Percentiles rank a stretch among this genome's conserved stretches.
These are phyloP conservation scores for Fusarium sp. DNA, from an alignment of 2,329 filamentous ascomycete genomes.

Conservation along the genomic window DNA sequence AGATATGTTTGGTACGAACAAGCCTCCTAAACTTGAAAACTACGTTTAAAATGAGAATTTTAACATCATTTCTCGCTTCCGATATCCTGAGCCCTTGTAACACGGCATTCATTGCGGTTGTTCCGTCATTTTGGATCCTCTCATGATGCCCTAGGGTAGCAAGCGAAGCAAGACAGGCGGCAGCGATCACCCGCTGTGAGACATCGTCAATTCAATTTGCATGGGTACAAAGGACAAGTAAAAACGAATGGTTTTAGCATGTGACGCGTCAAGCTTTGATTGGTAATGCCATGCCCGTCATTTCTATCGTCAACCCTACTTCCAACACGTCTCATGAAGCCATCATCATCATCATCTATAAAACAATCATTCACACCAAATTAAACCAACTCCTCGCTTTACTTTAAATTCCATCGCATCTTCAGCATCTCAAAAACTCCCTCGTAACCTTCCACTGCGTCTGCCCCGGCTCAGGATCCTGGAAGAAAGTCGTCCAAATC, in stretches of 20 bases:
- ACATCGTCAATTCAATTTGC: background rate
- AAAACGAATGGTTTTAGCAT: background rate
- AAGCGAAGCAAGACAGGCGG: background rate
- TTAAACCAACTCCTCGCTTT: background rate
- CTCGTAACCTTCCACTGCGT: slow-evolving; percentile 46
- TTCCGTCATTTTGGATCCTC: too few species aligned
- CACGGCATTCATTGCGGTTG: background rate
- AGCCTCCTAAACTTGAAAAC: background rate
- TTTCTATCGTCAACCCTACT: background rate
- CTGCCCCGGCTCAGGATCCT: slow-evolving; percentile 36
- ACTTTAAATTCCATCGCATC: background rate
- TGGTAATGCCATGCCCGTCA: background rate
- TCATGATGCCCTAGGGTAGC: background rate
- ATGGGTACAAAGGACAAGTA: background rate
- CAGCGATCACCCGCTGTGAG: background rate
- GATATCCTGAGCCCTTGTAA: background rate
- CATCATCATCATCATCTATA: background rate
- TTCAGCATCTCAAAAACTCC: slow-evolving; percentile 42
- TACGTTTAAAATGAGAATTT: background rate
- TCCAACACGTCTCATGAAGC: background rate
- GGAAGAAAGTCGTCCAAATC: slow-evolving; percentile 47
- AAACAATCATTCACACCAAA: background rate
- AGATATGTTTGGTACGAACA: background rate
- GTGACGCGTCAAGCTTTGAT: background rate
- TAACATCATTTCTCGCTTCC: background rate